Conservation (phyloP, 345 rosid genomes). For the Orychophragmus violaceus region DNA sequence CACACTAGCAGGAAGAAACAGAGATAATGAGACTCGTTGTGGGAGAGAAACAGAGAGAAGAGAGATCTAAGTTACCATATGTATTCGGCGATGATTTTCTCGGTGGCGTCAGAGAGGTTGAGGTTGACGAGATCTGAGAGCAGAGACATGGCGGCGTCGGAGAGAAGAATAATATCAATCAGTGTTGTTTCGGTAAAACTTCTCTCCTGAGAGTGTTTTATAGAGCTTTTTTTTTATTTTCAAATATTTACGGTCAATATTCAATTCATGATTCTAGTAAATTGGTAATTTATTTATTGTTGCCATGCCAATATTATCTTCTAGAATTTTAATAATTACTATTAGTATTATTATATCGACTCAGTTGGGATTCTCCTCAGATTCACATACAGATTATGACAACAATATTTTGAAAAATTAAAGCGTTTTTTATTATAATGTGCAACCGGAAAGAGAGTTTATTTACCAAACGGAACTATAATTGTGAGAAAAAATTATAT, state of each 20-base stretch:
- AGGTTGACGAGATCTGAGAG: conserved; percentile 68
- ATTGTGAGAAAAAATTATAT: too few relatives aligned
- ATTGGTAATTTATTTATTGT: background rate
- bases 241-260: conserved; percentile 13
- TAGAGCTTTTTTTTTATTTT: background rate
- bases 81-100: conserved; percentile 72
- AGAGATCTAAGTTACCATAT: conserved; percentile 47
- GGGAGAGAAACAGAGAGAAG: conserved; percentile 13
- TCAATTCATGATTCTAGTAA: conserved; percentile 5
- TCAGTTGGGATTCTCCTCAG: conserved; percentile 3
- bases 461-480: background rate
- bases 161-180: background rate
- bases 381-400: background rate
- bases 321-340: background rate
- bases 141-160: conserved; percentile 39
- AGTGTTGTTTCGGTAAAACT: background rate
- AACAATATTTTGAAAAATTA: background rate
- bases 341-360: background rate
- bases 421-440: background rate
- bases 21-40: background rate
- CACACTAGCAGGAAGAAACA: background rate
- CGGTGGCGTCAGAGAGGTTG: conserved; percentile 47
- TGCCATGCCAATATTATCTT: conserved; percentile 2
- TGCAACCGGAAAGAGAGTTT: background rate
- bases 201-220: conserved; percentile 12